These are phyloP conservation scores for Neofusicoccum sp. DNA, from an alignment of 2,329 filamentous ascomycete species.

Conservation along the genomic window DNA sequence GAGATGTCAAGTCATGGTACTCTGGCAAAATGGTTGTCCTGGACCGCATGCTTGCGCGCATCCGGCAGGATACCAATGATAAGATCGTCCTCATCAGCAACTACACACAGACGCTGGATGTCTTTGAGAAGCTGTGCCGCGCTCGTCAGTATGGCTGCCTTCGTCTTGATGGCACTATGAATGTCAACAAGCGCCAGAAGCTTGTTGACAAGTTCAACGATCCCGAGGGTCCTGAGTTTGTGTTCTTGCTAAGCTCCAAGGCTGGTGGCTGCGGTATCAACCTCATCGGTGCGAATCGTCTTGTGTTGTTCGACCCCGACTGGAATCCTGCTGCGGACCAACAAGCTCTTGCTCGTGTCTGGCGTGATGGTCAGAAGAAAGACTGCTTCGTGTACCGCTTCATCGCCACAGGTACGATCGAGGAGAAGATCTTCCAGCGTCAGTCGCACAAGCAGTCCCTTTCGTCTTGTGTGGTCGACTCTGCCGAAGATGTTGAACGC, in stretches of 20 bases:
- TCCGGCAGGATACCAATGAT: constrained; percentile 94
- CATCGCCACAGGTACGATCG: constrained; percentile 95
- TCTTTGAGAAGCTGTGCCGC: constrained; percentile 90
- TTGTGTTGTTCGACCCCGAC: constrained; percentile 90
- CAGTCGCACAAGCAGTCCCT: constrained; percentile 98
- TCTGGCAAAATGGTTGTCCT: constrained; percentile 98
- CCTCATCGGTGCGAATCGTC: constrained; percentile 88
- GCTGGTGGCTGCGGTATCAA: constrained; percentile 96
- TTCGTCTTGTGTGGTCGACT: constrained; percentile 94
- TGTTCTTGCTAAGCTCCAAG: constrained; percentile 96
- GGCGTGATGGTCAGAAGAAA: constrained; percentile 98
- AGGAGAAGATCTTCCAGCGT: constrained; percentile 98
- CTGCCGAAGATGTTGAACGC: constrained; percentile 92
- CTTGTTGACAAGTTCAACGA: constrained; percentile 98
- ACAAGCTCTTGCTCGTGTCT: constrained; percentile 94
- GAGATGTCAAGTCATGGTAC: constrained; percentile 93
- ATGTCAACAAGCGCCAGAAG: constrained; percentile 94
- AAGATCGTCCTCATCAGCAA: constrained; percentile 99
- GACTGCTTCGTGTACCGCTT: constrained; percentile 99
- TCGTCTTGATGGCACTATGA: constrained; percentile 95
- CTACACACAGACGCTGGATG: constrained; percentile 92
- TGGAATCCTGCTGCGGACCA: constrained; percentile 99
- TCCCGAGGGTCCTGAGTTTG: constrained; percentile 83
- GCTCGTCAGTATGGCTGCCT: constrained; percentile 81
- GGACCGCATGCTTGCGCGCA: constrained; percentile 96